Evolutionary conservation across 2,329 filamentous ascomycete species (phyloP).

Genomic region (Sporothrix schenckii): DNA sequence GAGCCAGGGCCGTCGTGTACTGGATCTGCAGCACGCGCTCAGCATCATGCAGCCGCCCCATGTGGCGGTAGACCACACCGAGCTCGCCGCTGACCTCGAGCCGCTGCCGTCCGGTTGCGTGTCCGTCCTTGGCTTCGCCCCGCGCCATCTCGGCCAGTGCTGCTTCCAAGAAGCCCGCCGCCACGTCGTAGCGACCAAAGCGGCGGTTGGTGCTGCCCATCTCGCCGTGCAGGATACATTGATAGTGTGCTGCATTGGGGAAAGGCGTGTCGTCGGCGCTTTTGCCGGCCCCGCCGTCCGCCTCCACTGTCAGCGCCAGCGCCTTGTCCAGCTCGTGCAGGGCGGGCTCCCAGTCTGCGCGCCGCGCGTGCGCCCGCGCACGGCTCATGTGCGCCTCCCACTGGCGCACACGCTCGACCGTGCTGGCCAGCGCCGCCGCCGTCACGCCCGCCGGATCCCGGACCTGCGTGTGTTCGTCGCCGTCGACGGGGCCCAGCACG

Average conservation of each 20-base stretch:
- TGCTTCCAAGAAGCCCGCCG: background rate
- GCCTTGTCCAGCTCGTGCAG: slow-evolving; percentile 6
- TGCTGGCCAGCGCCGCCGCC: background rate
- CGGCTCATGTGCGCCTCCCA: background rate
- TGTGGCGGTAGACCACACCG: slow-evolving; percentile 7
- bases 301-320: background rate
- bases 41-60: background rate
- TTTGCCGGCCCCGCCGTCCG: too few relatives aligned
- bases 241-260: slow-evolving; percentile 2
- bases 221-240: background rate
- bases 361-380: background rate
- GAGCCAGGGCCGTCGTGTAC: background rate
- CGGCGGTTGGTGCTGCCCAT: slow-evolving; percentile 6
- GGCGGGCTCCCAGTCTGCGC: background rate
- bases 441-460: background rate
- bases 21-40: slow-evolving; percentile 1
- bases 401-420: background rate
- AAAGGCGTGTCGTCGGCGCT: background rate
- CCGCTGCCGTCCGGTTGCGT: background rate
- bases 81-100: slow-evolving; percentile 6
- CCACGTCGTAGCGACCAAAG: background rate
- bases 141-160: background rate
- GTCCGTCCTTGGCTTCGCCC: background rate
- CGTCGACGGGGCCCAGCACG: slow-evolving; percentile 5
- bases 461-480: background rate